Conservation (phyloP, 2,329 filamentous ascomycete genomes). For the Metarhizium anisopliae region DNA sequence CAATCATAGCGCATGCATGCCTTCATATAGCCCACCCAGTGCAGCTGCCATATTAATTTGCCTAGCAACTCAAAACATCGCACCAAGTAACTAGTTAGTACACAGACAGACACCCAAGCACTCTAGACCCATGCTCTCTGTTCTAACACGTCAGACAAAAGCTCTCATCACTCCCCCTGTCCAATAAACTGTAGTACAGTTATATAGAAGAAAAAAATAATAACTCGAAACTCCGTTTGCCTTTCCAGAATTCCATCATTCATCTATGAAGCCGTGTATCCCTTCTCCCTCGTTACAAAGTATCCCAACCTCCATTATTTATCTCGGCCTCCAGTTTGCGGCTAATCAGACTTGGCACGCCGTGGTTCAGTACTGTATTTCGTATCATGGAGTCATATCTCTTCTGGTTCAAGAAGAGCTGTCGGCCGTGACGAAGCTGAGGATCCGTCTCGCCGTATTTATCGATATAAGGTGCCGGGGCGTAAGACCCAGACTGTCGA, state of each 20-base stretch:
- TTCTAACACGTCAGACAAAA: not conserved
- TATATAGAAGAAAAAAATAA: not conserved
- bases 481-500: constrained; percentile 71
- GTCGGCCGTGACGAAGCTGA: constrained; percentile 78
- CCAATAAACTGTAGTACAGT: not conserved
- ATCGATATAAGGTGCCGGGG: constrained; percentile 86
- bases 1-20: too few relatives aligned
- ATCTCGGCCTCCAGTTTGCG: constrained; percentile 89
- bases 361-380: constrained; percentile 78
- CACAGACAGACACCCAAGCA: not conserved
- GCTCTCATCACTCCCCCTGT: not conserved
- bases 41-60: not conserved
- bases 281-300: constrained; percentile 23
- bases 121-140: not conserved
- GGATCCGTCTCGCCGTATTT: constrained; percentile 92
- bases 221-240: not conserved
- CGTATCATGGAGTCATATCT: constrained; percentile 84
- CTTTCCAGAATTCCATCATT: constrained; percentile 7
- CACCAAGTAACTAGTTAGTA: not conserved
- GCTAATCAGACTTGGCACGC: constrained; percentile 80
- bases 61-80: not conserved
- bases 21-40: not conserved
- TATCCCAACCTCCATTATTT: constrained; percentile 97
- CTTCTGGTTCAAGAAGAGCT: constrained; percentile 87
- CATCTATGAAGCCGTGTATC: not conserved